Base-by-base conservation (phyloP, 768 basidiomycete genomes). In the Agrocybe pediades region DNA sequence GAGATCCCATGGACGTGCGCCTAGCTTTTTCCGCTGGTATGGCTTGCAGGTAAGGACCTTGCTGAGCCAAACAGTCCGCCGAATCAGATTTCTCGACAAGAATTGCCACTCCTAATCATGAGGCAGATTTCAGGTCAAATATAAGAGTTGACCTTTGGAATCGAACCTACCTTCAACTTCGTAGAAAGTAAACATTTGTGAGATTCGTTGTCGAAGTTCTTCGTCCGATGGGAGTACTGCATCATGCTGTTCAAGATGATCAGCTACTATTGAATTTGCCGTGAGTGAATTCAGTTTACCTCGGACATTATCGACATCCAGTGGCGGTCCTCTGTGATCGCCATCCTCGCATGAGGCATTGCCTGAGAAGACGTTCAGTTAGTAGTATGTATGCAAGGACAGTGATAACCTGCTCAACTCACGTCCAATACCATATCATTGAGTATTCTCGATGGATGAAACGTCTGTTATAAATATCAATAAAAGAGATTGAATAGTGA, bases 371-470 rank as follows among this genome's bases (percentile, higher is more conserved):
- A 8, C 1, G 20, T 19, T 16, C 3, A 4, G n/a, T 16, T 6
- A 19, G n/a, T n/a, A n/a, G n/a, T n/a, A 13, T n/a, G 19, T 1
- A 2, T 9, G 23, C 1, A 33, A 8, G 2, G 9, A 16, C n/a
- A n/a, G 29, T 24, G 26, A 26, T 29, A 16, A 25, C n/a, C n/a
- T 27, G 16, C 2, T 11, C 3, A 8, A 24, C 33, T 36, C 17
- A 46, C 51, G 29, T 46, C 45, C 44, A 53, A 27, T n/a, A 53
- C n/a, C 7, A 19, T 53, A 26, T 46, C 46, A 13, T 36, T 36
- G 33, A 36, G 33, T 13, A 36, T 6, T 36, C n/a, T 36, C 3
- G 33, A 36, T 11, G 33, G 33, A 13, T 36, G 33, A 36, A 36
- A 36, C 11, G 33, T 36, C 33, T 36, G 11, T 13, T 15, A 13